phyloP scores from a whole-genome alignment of 164 flowering plant species.

The Macadamia tetraphylla region DNA sequence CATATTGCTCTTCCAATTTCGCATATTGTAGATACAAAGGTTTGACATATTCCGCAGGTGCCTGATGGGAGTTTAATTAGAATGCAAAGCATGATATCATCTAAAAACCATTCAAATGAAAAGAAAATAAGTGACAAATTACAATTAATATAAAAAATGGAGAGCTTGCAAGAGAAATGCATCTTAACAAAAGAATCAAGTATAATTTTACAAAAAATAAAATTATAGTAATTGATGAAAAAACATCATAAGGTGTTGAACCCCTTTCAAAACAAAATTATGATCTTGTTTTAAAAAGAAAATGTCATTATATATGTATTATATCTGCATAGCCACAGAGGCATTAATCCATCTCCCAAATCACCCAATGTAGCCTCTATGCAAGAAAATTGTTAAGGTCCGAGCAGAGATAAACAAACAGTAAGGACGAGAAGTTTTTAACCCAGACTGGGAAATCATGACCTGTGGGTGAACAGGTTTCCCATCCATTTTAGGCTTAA shows the following conservation, averaged over 20 bases:
- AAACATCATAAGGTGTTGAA: background rate
- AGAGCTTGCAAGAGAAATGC: background rate
- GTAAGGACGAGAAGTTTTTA: too few species aligned
- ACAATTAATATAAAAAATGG: too few species aligned
- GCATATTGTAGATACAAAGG: conserved; percentile 88
- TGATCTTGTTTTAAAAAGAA: too few species aligned
- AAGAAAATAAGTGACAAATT: background rate
- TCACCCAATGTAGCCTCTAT: too few species aligned
- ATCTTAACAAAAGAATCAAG: background rate
- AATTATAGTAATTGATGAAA: background rate
- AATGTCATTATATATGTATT: too few species aligned
- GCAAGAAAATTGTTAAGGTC: too few species aligned
- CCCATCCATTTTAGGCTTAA: too few species aligned
- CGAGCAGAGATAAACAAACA: too few species aligned
- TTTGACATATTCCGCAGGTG: conserved; percentile 84
- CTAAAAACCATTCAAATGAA: background rate
- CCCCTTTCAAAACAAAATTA: background rate
- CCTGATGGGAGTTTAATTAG: conserved; percentile 30
- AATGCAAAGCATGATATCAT: background rate
- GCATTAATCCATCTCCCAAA: too few species aligned
- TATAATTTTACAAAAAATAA: background rate
- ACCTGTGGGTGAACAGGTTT: too few species aligned
- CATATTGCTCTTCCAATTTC: conserved; percentile 83
- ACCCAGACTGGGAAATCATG: too few species aligned
- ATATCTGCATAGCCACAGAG: too few species aligned